Percentiles rank a stretch among this genome's conserved stretches.
phyloP scores from a whole-genome alignment of 2,329 filamentous ascomycete genomes.

The Stemphylium lycopersici region DNA sequence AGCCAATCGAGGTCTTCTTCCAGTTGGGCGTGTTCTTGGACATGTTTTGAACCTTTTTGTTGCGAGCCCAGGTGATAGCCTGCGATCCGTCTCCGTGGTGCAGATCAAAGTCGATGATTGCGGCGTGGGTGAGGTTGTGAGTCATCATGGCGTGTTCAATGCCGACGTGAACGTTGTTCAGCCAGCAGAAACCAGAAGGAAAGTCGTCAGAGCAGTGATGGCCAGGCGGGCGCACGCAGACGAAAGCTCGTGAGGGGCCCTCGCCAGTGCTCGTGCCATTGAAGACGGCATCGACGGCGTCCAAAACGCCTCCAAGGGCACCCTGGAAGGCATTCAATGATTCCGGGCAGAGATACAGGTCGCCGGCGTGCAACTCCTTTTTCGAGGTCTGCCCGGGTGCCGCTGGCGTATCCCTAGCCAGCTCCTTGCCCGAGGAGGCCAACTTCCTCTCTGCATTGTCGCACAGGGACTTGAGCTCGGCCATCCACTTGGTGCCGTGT shows the following conservation, averaged over 20 bases:
- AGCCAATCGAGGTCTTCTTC: constrained; percentile 89
- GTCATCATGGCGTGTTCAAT: constrained; percentile 87
- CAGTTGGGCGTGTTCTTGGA: constrained; percentile 74
- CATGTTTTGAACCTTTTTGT: constrained; percentile 68
- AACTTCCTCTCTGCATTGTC: constrained; percentile 78
- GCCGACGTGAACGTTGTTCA: constrained; percentile 97
- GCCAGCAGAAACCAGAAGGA: constrained; percentile 96
- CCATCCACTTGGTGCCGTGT: constrained; percentile 92
- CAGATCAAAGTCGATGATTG: constrained; percentile 61
- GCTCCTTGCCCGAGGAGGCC: constrained; percentile 76
- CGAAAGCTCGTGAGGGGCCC: constrained; percentile 79
- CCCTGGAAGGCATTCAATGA: constrained; percentile 89
- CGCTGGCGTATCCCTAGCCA: constrained; percentile 60
- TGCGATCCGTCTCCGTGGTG: constrained; percentile 74
- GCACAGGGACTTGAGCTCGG: constrained; percentile 86
- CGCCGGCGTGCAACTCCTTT: constrained; percentile 78
- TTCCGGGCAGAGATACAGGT: constrained; percentile 87
- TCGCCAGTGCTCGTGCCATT: constrained; percentile 52
- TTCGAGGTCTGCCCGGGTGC: constrained; percentile 59
- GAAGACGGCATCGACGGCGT: constrained; percentile 89
- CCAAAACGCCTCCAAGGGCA: constrained; percentile 88
- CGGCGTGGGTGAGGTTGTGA: constrained; percentile 89
- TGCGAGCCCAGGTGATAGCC: constrained; percentile 89
- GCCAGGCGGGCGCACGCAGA: constrained; percentile 89
- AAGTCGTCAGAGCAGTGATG: constrained; percentile 91